Evolutionary conservation across 2,329 filamentous ascomycete genomes (phyloP), one percentile per base, ranked within the genome.

Genomic region (Venturia asperata): DNA sequence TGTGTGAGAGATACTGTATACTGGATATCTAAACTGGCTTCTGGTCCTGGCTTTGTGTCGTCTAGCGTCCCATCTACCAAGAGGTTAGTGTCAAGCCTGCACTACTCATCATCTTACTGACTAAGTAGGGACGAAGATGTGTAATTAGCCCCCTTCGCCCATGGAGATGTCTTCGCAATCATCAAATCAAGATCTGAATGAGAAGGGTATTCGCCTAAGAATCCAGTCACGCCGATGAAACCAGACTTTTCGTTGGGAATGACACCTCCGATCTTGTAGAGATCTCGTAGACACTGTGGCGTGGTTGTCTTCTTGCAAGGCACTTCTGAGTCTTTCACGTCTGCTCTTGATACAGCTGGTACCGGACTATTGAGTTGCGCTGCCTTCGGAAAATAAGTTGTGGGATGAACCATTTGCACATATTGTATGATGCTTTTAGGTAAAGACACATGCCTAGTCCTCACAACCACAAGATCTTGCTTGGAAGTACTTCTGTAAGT

Each of bases 371-470:
- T 45, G 5, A 17, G 2, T 37, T 43, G 41, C 30, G 5, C 24
- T 15, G 21, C 34, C 42, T 45, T 27, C 13, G 61, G 4, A 66
- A 88, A 89, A 47, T 82, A 79, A 3, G 84, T 88, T 0, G 86
- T 88, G 0, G 86, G 86, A 72, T 88, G 84, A 61, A 89, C 83
- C 70, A 87, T 79, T 65, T 84, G 82, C 66, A 89, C 79, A 69
- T 85, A 79, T 56, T 77, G 70, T 63, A 80, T 78, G 7, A 89
- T 73, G 0, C 79, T 73, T 62, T 77, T 77, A 0, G 87, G 87
- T 0, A 89, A 79, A 0, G 84, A 87, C 73, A 89, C 90, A 61
- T 80, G 76, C 19, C 83, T 74, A 5, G 82, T 81, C 49, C 86
- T 81, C 47, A 88, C 78, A 68, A 77, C 80, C 43, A 76, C 74